Percentiles rank a stretch among this genome's conserved stretches.
These are phyloP conservation scores for Linum lewisii DNA, from an alignment of 345 rosid genomes.

Conservation along the genomic window DNA sequence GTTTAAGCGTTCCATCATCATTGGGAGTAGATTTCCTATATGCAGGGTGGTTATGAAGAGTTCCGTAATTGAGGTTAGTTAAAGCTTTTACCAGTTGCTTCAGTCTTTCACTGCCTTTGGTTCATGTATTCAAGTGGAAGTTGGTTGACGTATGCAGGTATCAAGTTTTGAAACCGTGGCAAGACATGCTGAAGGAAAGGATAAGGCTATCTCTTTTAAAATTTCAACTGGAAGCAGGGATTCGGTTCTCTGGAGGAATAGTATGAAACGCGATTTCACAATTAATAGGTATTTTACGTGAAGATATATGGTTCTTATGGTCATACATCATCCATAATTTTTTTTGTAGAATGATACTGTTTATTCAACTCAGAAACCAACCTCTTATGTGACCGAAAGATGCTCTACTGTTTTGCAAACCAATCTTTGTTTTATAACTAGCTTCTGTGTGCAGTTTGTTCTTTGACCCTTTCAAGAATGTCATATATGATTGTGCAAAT, in stretches of 20 bases:
- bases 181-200: slow-evolving; percentile 26
- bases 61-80: slow-evolving; percentile 57
- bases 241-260: slow-evolving; percentile 60
- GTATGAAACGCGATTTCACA: slow-evolving; percentile 84
- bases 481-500: slow-evolving; percentile 61
- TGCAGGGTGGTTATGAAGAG: slow-evolving; percentile 55
- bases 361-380: neutral
- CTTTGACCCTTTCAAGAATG: slow-evolving; percentile 51
- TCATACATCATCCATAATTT: no score
- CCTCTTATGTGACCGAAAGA: neutral
- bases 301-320: neutral
- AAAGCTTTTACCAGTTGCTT: neutral
- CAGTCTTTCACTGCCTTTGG: slow-evolving; percentile 7
- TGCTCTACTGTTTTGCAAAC: neutral
- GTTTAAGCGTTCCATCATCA: slow-evolving; percentile 43
- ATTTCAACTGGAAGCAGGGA: slow-evolving; percentile 38
- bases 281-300: slow-evolving; percentile 48
- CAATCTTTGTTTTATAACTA: neutral
- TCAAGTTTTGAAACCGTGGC: slow-evolving; percentile 78
- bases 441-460: slow-evolving; percentile 40
- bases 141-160: slow-evolving; percentile 35
- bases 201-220: slow-evolving; percentile 20
- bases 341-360: neutral
- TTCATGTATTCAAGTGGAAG: neutral
- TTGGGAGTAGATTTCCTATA: slow-evolving; percentile 77